Percentiles rank a stretch among this genome's conserved stretches.
Conservation (phyloP, 2,329 filamentous ascomycete genomes). For the Paramyrothecium sp. region DNA sequence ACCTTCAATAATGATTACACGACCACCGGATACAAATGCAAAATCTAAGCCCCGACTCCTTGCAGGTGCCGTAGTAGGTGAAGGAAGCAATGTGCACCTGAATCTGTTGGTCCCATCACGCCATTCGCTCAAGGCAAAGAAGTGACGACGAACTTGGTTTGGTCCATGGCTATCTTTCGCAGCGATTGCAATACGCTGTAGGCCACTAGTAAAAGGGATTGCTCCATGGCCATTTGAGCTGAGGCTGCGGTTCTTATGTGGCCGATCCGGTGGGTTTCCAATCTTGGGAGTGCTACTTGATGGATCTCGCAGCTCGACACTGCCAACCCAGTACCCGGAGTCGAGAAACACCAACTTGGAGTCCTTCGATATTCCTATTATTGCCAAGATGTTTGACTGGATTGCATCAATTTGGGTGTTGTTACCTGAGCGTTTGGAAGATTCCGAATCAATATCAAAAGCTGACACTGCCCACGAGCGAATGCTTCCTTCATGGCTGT, state of each 20-base stretch:
- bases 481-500: neutral
- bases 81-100: neutral
- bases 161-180: too few species aligned
- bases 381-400: neutral
- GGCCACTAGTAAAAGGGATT: too few species aligned
- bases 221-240: too few species aligned
- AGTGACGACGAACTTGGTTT: neutral
- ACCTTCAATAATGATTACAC: neutral
- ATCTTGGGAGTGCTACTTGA: too few species aligned
- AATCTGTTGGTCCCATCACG: neutral
- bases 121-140: constrained; percentile 1
- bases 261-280: too few species aligned
- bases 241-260: too few species aligned
- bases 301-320: neutral
- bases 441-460: neutral
- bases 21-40: neutral
- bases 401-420: neutral
- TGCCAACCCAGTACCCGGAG: neutral
- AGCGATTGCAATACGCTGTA: too few species aligned
- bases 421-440: neutral
- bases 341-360: neutral
- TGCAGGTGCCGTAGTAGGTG: neutral
- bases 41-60: neutral
- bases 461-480: neutral
- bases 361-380: neutral